These are phyloP conservation scores for Suillus subaureus DNA, from an alignment of 768 basidiomycete species.

Conservation along the genomic window DNA sequence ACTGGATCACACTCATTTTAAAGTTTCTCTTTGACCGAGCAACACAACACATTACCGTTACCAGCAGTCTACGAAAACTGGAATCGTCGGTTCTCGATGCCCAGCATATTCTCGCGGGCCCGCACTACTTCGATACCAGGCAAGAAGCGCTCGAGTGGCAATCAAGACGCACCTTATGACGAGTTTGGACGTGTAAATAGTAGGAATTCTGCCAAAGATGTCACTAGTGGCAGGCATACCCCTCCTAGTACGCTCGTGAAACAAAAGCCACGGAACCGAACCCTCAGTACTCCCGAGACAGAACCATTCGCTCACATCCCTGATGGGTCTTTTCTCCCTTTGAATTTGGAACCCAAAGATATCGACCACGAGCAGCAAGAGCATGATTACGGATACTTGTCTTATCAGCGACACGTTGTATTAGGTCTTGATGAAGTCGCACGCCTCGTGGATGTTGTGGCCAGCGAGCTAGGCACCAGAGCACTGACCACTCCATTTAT, in stretches of 20 bases:
- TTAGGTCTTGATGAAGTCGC: constrained; percentile 76
- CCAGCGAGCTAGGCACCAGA: constrained; percentile 68
- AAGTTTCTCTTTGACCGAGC: constrained; percentile 1
- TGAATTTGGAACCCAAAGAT: constrained; percentile 51
- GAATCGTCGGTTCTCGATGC: constrained; percentile 48
- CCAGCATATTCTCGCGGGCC: constrained; percentile 72
- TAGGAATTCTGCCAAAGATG: constrained; percentile 42
- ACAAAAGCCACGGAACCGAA: constrained; percentile 45
- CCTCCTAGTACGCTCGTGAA: constrained; percentile 19
- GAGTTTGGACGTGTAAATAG: constrained; percentile 67
- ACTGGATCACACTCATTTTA: constrained; percentile 2
- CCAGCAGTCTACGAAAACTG: not conserved
- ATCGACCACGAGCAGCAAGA: constrained; percentile 41
- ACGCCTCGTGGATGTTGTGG: constrained; percentile 69
- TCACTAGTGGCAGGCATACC: constrained; percentile 22
- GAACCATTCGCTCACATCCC: constrained; percentile 42
- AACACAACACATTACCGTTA: constrained; percentile 13
- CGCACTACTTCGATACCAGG: constrained; percentile 61
- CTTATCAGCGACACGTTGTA: constrained; percentile 71
- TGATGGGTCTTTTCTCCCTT: constrained; percentile 56
- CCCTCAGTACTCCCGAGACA: constrained; percentile 39
- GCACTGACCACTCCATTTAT: constrained; percentile 89
- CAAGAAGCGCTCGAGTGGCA: constrained; percentile 37
- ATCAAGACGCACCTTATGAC: constrained; percentile 41
- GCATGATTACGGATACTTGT: constrained; percentile 73